phyloP scores from a whole-genome alignment of 345 rosid species.

The Rubroshorea leprosula region DNA sequence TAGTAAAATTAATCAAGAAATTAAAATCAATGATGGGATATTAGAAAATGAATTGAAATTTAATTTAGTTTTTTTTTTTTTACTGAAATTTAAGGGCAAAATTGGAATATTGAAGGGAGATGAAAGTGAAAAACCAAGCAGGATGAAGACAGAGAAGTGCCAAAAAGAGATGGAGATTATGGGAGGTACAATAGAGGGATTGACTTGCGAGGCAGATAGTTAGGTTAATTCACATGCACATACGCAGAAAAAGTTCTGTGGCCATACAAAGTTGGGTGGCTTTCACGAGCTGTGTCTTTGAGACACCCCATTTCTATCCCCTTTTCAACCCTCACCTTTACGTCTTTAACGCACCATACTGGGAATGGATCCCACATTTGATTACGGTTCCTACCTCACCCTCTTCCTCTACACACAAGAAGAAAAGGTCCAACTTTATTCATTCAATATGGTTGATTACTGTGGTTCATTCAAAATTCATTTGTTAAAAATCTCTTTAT shows the following conservation, averaged over 20 bases:
- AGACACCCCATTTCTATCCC: neutral
- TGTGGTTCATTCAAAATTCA: slow-evolving; percentile 2
- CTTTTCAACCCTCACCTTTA: slow-evolving; percentile 22
- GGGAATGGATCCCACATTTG: slow-evolving; percentile 17
- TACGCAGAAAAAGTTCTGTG: neutral
- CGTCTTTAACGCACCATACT: slow-evolving; percentile 29
- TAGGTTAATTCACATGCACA: slow-evolving; percentile 51
- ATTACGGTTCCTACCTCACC: neutral
- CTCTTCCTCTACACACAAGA: slow-evolving; percentile 1
- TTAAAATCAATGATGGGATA: no score
- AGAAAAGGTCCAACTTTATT: slow-evolving; percentile 15
- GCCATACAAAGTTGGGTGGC: slow-evolving; percentile 8
- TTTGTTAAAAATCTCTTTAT: neutral
- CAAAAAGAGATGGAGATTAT: neutral
- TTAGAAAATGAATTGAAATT: no score
- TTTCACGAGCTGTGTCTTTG: slow-evolving; percentile 34
- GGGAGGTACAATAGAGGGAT: slow-evolving; percentile 1
- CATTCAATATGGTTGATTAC: slow-evolving; percentile 8
- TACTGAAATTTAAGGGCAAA: neutral
- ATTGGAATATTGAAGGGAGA: neutral
- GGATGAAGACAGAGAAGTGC: neutral
- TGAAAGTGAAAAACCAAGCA: neutral
- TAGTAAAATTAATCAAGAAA: no score
- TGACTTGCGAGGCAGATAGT: slow-evolving; percentile 20
- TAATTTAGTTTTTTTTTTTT: no score